Percentiles rank a stretch among this genome's conserved stretches.
phyloP scores from a whole-genome alignment of 805 yeast genomes.

The Ascoidea rubescens region DNA sequence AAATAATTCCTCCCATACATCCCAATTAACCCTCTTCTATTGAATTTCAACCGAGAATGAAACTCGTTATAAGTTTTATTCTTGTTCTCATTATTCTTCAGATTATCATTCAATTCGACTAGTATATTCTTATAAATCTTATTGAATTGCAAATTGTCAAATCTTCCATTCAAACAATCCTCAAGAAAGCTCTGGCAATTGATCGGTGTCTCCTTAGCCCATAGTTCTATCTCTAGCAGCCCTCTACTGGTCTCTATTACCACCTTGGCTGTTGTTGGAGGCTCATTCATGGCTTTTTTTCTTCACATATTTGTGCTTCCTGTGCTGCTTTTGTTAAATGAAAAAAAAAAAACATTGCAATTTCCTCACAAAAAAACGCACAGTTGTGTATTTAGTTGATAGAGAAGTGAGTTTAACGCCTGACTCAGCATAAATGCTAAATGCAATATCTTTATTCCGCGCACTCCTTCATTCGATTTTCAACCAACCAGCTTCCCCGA shows the following conservation, averaged over 20 bases:
- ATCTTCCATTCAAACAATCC: conserved; percentile 29
- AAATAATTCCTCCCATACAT: conserved; percentile 24
- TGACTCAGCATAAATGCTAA: too few relatives aligned
- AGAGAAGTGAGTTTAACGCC: too few relatives aligned
- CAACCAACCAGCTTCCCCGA: too few relatives aligned
- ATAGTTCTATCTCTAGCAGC: conserved; percentile 41
- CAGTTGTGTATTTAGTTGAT: too few relatives aligned
- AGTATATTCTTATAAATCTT: conserved; percentile 17
- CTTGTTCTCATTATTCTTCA: conserved; percentile 7
- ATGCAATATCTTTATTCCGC: too few relatives aligned
- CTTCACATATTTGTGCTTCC: too few relatives aligned
- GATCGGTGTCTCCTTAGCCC: conserved; percentile 54
- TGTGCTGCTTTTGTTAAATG: too few relatives aligned
- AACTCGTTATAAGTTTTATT: conserved; percentile 26
- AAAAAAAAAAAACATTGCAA: too few relatives aligned
- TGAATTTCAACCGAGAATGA: conserved; percentile 36
- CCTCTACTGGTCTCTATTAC: conserved; percentile 45
- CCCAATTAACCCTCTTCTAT: conserved; percentile 30
- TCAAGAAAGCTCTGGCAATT: conserved; percentile 34
- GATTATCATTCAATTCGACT: conserved; percentile 16
- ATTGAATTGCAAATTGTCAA: conserved; percentile 26
- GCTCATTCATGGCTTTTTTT: conserved; percentile 20
- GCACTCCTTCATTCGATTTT: too few relatives aligned
- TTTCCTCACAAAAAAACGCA: too few relatives aligned
- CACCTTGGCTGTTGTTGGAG: conserved; percentile 49